Evolutionary conservation across 2,329 filamentous ascomycete species (phyloP).

Genomic region (Hortaea sp.): DNA sequence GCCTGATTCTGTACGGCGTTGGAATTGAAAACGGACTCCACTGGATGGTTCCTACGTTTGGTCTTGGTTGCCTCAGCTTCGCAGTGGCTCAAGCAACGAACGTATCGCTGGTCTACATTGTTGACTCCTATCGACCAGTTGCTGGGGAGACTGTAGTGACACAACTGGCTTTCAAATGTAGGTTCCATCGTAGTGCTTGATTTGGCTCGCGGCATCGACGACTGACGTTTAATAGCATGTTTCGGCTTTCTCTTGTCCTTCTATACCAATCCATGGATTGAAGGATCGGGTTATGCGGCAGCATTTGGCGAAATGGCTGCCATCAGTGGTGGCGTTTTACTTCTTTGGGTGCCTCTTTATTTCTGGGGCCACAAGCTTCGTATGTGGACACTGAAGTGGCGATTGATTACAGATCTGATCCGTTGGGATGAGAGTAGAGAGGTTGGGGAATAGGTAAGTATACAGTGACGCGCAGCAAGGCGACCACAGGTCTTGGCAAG

Average conservation of each 20-base stretch:
- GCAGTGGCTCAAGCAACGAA: conserved; percentile 48
- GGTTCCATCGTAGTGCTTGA: no score
- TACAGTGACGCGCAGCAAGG: no score
- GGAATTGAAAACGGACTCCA: conserved; percentile 22
- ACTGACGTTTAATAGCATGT: background rate
- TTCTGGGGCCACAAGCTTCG: background rate
- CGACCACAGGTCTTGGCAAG: no score
- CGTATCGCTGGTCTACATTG: conserved; percentile 25
- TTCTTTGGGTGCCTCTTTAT: background rate
- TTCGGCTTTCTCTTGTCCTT: background rate
- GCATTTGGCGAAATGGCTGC: background rate
- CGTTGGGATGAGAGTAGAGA: background rate
- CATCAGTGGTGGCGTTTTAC: background rate
- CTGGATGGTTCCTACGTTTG: conserved; percentile 49
- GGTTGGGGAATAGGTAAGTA: background rate
- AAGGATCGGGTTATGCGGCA: background rate
- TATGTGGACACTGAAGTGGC: background rate
- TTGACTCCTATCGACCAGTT: background rate
- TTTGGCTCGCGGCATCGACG: no score
- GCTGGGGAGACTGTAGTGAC: background rate
- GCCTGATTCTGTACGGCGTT: conserved; percentile 23
- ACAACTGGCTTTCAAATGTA: background rate
- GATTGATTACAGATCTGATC: background rate
- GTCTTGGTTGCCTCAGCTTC: conserved; percentile 46
- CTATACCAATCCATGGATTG: background rate